Conservation (phyloP, 352 stramenopile species). For the Pythium insidiosum region DNA sequence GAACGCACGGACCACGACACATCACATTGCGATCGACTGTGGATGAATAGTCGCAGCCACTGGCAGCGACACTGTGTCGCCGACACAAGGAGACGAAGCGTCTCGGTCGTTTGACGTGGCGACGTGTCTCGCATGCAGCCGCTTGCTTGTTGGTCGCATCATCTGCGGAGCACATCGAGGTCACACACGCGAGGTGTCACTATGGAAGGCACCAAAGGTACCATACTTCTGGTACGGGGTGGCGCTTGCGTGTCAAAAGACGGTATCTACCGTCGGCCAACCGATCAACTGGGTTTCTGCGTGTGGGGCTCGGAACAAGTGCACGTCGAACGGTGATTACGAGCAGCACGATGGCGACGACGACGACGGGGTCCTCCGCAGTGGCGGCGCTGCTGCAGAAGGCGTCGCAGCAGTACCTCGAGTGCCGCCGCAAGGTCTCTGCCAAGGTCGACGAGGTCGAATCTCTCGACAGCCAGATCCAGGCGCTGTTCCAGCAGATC, state of each 20-base stretch:
- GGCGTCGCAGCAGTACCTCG: slow-evolving; percentile 74
- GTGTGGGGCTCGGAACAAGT: neutral
- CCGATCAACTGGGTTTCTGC: neutral
- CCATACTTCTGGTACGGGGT: no score
- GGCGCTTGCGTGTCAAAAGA: slow-evolving; percentile 5
- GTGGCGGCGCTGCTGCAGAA: slow-evolving; percentile 67
- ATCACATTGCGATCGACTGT: no score
- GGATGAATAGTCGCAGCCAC: no score
- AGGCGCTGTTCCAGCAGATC: slow-evolving; percentile 64
- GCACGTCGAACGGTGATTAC: slow-evolving; percentile 1
- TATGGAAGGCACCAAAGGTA: no score
- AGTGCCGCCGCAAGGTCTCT: slow-evolving; percentile 69
- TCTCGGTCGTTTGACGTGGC: no score
- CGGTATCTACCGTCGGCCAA: slow-evolving; percentile 11
- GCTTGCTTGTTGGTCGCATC: no score
- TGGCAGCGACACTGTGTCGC: no score
- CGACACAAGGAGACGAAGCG: no score
- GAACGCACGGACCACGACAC: no score
- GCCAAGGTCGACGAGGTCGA: slow-evolving; percentile 78
- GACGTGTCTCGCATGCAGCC: no score
- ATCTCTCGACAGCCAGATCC: slow-evolving; percentile 62
- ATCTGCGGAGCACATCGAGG: no score
- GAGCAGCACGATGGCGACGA: slow-evolving; percentile 32
- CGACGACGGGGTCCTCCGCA: slow-evolving; percentile 28
- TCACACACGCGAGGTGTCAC: no score